These are phyloP conservation scores for Penicillium cosmopolitanum DNA, from an alignment of 495 filamentous ascomycete species.

Conservation along the genomic window DNA sequence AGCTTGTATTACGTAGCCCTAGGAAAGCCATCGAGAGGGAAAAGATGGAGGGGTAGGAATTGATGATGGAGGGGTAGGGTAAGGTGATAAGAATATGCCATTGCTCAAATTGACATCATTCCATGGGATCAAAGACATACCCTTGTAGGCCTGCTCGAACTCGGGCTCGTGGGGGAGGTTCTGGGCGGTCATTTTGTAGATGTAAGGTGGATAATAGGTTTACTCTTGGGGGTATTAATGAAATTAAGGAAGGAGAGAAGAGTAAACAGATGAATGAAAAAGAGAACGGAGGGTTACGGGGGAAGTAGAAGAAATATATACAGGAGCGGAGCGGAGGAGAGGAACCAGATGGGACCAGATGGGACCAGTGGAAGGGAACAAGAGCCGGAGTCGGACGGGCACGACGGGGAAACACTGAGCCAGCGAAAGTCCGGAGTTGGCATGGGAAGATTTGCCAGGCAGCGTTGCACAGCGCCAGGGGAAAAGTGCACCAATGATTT, in stretches of 20 bases:
- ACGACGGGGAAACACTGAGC: constrained; percentile 13
- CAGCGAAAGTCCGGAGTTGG: constrained; percentile 1
- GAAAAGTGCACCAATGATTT: constrained; percentile 18
- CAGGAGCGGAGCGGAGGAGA: constrained; percentile 3
- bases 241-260: constrained; percentile 15
- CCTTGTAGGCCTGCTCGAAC: constrained; percentile 98
- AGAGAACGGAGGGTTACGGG: constrained; percentile 14
- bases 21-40: constrained; percentile 9
- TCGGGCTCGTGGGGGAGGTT: constrained; percentile 89
- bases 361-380: constrained; percentile 10
- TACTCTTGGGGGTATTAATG: constrained; percentile 12
- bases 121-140: constrained; percentile 48
- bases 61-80: background rate
- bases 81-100: constrained; percentile 56
- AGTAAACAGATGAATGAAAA: constrained; percentile 21
- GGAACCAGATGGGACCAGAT: background rate
- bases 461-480: constrained; percentile 12
- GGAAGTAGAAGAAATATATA: constrained; percentile 25
- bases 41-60: constrained; percentile 10
- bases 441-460: constrained; percentile 8
- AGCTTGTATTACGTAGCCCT: background rate
- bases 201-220: constrained; percentile 3
- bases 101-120: constrained; percentile 44
- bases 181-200: constrained; percentile 61
- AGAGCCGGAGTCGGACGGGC: constrained; percentile 43